phyloP scores from a whole-genome alignment of 345 rosid genomes.

The Mangifera indica region DNA sequence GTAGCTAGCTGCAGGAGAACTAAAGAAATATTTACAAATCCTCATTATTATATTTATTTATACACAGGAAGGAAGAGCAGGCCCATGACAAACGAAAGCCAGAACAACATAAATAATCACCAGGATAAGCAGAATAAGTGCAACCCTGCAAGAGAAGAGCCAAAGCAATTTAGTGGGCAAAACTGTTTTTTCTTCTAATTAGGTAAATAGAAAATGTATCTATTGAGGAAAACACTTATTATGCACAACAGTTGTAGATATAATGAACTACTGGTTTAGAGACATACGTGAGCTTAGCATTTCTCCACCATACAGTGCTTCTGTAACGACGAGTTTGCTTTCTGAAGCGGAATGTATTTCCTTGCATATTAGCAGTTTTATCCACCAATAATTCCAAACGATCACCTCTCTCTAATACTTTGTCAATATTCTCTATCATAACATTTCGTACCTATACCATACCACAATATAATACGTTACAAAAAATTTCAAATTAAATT shows the following conservation, averaged over 20 bases:
- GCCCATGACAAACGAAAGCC: constrained; percentile 82
- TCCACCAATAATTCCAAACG: constrained; percentile 94
- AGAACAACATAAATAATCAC: constrained; percentile 65
- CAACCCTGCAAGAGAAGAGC: constrained; percentile 55
- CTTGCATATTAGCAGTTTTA: constrained; percentile 93
- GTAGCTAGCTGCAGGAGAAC: background rate
- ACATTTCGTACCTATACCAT: constrained; percentile 70
- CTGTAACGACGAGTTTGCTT: constrained; percentile 92
- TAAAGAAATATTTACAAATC: background rate
- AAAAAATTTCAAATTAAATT: constrained; percentile 14
- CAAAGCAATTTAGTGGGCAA: constrained; percentile 21
- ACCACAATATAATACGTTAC: background rate
- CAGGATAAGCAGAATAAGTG: constrained; percentile 52
- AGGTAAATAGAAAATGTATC: background rate
- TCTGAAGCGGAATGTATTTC: constrained; percentile 88
- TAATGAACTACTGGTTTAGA: constrained; percentile 3
- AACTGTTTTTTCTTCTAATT: background rate
- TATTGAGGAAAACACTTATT: background rate
- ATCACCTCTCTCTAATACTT: constrained; percentile 89
- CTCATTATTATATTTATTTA: no score
- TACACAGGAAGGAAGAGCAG: constrained; percentile 68
- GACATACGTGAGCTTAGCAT: constrained; percentile 80
- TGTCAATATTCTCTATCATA: constrained; percentile 94
- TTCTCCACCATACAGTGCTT: constrained; percentile 90
- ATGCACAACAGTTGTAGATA: background rate